phyloP scores from a whole-genome alignment of 495 filamentous ascomycete species.

The Friedmanniomyces endolithicus region DNA sequence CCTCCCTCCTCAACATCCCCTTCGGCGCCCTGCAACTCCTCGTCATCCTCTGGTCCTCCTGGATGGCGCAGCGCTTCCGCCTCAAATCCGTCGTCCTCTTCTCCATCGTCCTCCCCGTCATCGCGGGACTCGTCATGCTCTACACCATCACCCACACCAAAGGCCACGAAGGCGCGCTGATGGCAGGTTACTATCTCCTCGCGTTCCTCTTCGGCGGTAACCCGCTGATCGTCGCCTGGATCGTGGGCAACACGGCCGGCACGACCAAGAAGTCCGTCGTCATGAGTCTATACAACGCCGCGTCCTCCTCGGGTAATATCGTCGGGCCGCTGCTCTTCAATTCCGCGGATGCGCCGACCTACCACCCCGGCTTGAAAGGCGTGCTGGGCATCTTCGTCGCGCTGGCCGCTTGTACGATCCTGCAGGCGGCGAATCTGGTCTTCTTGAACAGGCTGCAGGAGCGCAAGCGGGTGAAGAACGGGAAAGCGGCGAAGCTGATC shows the following conservation, averaged over 20 bases:
- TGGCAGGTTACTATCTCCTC: slow-evolving; percentile 50
- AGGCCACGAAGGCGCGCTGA: slow-evolving; percentile 32
- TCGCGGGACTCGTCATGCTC: slow-evolving; percentile 44
- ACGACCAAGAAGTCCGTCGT: slow-evolving; percentile 40
- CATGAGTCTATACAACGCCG: slow-evolving; percentile 32
- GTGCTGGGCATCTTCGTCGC: slow-evolving; percentile 47
- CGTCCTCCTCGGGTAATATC: background rate
- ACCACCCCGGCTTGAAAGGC: slow-evolving; percentile 42
- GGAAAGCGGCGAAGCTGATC: slow-evolving; percentile 43
- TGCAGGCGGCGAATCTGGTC: slow-evolving; percentile 42
- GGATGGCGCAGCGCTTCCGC: slow-evolving; percentile 36
- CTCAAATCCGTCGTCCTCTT: slow-evolving; percentile 41
- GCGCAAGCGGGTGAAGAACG: slow-evolving; percentile 40
- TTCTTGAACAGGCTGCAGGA: slow-evolving; percentile 44
- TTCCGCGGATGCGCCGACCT: slow-evolving; percentile 34
- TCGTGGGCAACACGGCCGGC: slow-evolving; percentile 40
- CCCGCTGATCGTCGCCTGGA: slow-evolving; percentile 40
- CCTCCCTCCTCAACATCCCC: slow-evolving; percentile 40
- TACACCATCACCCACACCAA: slow-evolving; percentile 39
- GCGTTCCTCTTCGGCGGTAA: slow-evolving; percentile 44
- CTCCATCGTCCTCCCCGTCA: slow-evolving; percentile 40
- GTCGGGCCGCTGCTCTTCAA: slow-evolving; percentile 36
- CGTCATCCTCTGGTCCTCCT: slow-evolving; percentile 31
- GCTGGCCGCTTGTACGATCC: slow-evolving; percentile 35
- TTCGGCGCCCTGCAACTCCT: slow-evolving; percentile 38